Conservation (phyloP, 495 filamentous ascomycete genomes). For the Thozetella sp. region DNA sequence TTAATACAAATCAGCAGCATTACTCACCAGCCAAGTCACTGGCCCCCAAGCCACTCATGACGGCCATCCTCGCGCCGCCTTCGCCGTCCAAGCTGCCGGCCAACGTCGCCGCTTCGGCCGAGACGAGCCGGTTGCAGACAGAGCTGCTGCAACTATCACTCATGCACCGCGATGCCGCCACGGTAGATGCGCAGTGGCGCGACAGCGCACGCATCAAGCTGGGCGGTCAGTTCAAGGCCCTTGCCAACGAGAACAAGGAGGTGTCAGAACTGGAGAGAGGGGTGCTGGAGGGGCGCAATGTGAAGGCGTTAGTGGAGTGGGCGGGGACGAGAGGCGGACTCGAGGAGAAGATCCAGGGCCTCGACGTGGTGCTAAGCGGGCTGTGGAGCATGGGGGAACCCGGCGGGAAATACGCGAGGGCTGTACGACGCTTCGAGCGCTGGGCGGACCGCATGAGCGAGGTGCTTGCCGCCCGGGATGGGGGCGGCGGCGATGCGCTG, state of each 20-base stretch:
- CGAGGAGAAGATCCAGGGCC: conserved; percentile 48
- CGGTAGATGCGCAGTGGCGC: conserved; percentile 40
- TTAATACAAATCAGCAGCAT: conserved; percentile 70
- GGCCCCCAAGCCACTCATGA: conserved; percentile 56
- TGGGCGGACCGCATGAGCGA: conserved; percentile 47
- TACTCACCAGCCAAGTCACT: conserved; percentile 65
- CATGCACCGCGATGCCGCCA: conserved; percentile 54
- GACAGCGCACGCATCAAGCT: conserved; percentile 44
- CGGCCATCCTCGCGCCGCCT: conserved; percentile 51
- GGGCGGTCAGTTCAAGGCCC: conserved; percentile 33
- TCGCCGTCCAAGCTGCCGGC: conserved; percentile 51
- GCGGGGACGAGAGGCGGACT: conserved; percentile 24
- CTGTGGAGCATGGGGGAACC: conserved; percentile 50
- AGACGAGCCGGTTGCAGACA: conserved; percentile 64
- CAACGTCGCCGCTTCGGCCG: conserved; percentile 57
- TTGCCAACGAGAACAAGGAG: conserved; percentile 30
- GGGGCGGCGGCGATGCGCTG: conserved; percentile 14
- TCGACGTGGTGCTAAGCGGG: conserved; percentile 52
- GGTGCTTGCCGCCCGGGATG: conserved; percentile 32
- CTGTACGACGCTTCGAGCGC: conserved; percentile 49
- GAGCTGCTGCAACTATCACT: conserved; percentile 75
- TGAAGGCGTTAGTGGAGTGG: conserved; percentile 38
- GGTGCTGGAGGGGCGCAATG: conserved; percentile 34
- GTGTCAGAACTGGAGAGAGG: conserved; percentile 28
- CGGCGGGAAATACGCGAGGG: conserved; percentile 47